Evolutionary conservation across 2,329 filamentous ascomycete species (phyloP).

Genomic region (Aspergillus pseudoterreus): DNA sequence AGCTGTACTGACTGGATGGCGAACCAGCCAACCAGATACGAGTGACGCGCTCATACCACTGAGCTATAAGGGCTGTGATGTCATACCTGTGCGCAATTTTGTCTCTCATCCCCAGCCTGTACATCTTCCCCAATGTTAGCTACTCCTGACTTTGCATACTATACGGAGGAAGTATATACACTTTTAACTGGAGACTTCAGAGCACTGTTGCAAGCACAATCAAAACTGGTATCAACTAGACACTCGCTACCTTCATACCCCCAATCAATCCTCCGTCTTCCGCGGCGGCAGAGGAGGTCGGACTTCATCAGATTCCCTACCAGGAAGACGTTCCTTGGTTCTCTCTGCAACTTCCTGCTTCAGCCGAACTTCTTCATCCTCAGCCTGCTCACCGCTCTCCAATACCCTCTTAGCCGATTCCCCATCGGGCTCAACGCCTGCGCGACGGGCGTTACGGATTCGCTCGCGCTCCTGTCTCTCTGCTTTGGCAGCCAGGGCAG

Average conservation of each 20-base stretch:
- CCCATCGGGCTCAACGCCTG: constrained; percentile 18
- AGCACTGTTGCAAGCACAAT: no score
- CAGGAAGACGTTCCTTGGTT: constrained; percentile 13
- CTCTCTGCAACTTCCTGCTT: constrained; percentile 27
- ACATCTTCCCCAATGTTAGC: no score
- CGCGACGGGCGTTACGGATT: constrained; percentile 26
- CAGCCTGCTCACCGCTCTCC: constrained; percentile 10
- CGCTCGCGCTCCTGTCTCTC: constrained; percentile 37
- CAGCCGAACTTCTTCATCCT: constrained; percentile 18
- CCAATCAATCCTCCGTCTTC: neutral
- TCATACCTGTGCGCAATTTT: neutral
- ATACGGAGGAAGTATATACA: no score
- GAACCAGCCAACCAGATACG: neutral
- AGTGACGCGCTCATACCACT: neutral
- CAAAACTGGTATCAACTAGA: no score
- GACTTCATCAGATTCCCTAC: neutral
- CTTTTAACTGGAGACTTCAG: no score
- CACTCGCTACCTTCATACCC: no score
- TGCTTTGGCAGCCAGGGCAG: constrained; percentile 37
- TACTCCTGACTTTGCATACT: no score
- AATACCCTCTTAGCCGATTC: constrained; percentile 12
- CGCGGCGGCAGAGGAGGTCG: neutral
- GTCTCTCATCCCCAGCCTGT: neutral
- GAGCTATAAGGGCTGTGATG: neutral
- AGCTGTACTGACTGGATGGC: neutral